Evolutionary conservation across 495 filamentous ascomycete genomes (phyloP), one percentile per base, ranked within the genome.

Genomic region (Aspergillus panamensis): DNA sequence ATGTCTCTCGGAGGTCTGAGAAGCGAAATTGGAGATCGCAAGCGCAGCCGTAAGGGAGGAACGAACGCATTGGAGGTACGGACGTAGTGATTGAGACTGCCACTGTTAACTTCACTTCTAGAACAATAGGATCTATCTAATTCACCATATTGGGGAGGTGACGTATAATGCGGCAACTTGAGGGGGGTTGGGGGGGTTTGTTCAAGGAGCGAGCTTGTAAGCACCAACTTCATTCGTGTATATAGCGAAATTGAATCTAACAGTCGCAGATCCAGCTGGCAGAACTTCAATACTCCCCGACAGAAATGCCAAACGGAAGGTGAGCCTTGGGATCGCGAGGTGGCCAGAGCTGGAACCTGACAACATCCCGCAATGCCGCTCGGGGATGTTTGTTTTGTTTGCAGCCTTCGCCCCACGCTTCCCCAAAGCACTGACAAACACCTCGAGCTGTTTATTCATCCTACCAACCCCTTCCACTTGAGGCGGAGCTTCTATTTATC

Each of bases 11-110:
- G 92, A 87, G 16, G 89, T 88, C 71, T 99, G 95, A 37, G 92
- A 97, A 48, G 93, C 92, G 72, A 99, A 99, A 80, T 99, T 94
- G 73, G 90, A 92, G 48, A 99, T 86, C 48, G 90, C 91, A 60
- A 97, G 88, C 52, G 95, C 94, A 54, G 94, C 92, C 4, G 90
- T 97, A 51, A 97, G 82, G 59, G 90, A 95, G 51, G 90, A 92
- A 66, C 94, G 91, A 59, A 97, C 92, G 74, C 90, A 92, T 77
- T 95, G 92, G 56, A 97, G 90, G 70, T 99, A 99, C 6, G 94
- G 95, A 49, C 95, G 90, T 65, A 98, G 84, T 58, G 93, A 97
- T 90, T 97, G 94, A 66, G 94, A 97, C 94, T 96, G 57, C 43
- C 16, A 40, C 48, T 47, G 48, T 68, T 19, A 66, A 59, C 35